Evolutionary conservation across 371 early-diverging fungal species (phyloP).

Genomic region (Rhizomucor pusillus): DNA sequence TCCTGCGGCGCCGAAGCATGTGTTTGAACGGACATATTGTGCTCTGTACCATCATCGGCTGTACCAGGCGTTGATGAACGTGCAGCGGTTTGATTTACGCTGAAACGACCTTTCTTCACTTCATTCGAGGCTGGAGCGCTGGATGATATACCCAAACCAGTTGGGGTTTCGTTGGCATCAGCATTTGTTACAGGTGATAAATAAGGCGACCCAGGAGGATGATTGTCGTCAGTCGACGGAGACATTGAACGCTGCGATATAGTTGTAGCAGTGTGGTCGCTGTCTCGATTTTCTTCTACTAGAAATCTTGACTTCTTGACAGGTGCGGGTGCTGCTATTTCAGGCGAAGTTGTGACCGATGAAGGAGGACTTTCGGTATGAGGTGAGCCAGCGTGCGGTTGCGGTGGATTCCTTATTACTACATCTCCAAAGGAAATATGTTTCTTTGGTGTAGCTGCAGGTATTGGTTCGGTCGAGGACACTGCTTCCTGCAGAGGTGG

Average conservation of each 20-base stretch:
- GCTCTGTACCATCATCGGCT: conserved; percentile 2
- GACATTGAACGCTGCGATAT: conserved; percentile 7
- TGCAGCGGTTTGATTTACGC: conserved; percentile 42
- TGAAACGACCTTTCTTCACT: conserved; percentile 64
- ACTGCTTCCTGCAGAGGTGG: conserved; percentile 22
- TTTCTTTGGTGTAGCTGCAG: conserved; percentile 15
- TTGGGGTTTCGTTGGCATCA: conserved; percentile 8
- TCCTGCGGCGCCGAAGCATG: neutral
- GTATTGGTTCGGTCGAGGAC: conserved; percentile 39
- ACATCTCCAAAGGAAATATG: conserved; percentile 52
- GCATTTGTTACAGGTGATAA: conserved; percentile 3
- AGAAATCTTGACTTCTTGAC: conserved; percentile 55
- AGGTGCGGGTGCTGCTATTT: conserved; percentile 7
- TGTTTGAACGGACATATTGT: neutral
- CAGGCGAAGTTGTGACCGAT: conserved; percentile 2
- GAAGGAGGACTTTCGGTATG: conserved; percentile 4
- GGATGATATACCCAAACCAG: conserved; percentile 8
- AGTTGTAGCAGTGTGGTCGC: conserved; percentile 7
- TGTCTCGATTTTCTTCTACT: conserved; percentile 33
- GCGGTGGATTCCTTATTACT: conserved; percentile 31
- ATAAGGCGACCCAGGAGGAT: conserved; percentile 10
- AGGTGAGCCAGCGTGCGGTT: conserved; percentile 5
- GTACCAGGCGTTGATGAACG: conserved; percentile 1
- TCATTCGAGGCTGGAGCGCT: conserved; percentile 22
- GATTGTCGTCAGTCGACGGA: conserved; percentile 3